These are phyloP conservation scores for Termitomyces sp. DNA, from an alignment of 768 basidiomycete genomes.

Conservation along the genomic window DNA sequence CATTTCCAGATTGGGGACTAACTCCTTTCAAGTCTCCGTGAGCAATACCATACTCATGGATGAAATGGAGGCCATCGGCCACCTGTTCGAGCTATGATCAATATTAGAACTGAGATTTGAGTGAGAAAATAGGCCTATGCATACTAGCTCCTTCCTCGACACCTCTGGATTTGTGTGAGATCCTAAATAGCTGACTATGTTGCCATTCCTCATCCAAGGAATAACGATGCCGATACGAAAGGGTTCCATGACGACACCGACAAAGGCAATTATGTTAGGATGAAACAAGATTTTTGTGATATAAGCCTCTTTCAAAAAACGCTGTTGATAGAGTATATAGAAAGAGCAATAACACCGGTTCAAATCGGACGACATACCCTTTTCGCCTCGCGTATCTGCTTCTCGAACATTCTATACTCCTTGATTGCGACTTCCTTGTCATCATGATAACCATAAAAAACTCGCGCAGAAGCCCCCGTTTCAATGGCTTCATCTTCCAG, in stretches of 20 bases:
- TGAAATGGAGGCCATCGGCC: constrained; percentile 21
- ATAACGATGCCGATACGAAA: constrained; percentile 17
- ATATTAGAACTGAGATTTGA: neutral
- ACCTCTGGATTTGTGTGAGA: neutral
- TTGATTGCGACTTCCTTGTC: constrained; percentile 14
- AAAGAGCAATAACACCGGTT: too few species aligned
- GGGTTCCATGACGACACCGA: constrained; percentile 15
- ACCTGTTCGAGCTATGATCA: constrained; percentile 19
- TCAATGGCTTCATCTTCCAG: neutral
- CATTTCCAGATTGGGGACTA: neutral
- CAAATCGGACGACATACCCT: constrained; percentile 3
- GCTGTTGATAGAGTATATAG: constrained; percentile 1
- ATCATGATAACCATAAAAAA: constrained; percentile 12
- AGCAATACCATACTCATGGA: constrained; percentile 21
- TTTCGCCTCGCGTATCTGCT: neutral
- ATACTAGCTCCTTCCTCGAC: constrained; percentile 11
- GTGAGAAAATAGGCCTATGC: neutral
- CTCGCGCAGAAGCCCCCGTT: constrained; percentile 12
- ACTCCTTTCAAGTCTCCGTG: constrained; percentile 38
- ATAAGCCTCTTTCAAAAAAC: constrained; percentile 16
- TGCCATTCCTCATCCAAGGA: constrained; percentile 26
- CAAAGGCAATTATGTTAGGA: constrained; percentile 18
- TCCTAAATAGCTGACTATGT: constrained; percentile 14
- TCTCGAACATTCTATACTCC: constrained; percentile 8
- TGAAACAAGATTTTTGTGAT: constrained; percentile 16